Base-by-base conservation (phyloP, 1,284 basidiomycete species). In the Leccinum subrobustum region DNA sequence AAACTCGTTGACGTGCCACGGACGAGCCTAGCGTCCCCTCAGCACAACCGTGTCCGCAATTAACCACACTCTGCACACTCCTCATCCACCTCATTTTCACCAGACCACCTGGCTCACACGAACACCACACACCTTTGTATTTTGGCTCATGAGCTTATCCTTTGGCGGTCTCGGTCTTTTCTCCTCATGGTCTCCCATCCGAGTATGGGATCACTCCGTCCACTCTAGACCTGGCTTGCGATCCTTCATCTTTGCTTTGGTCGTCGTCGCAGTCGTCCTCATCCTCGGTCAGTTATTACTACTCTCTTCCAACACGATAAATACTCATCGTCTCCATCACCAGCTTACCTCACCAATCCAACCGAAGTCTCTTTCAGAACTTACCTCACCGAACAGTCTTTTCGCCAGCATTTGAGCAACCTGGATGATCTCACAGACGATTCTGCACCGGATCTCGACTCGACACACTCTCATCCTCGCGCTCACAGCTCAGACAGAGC, bases 321-420 rank as follows among this genome's bases (percentile, higher is more conserved):
- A n/a, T 12, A 6, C 54, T 57, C 59, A 57, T 65, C 61, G 44
- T 67, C 54, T 6, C 27, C 67, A 62, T 63, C 48, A 53, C 52
- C 74, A 96, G 96, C 95, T 52, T 95, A 95, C 79, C 85, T 95
- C 74, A 93, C 94, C 47, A 97, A 96, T 74, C 96, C 96, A 16
- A 88, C 89, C 59, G 95, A 98, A 77, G 86, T 87, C 52, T 95
- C 93, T 3, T 98, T 98, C 77, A 87, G 94, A 60, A 84, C 93
- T 14, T 96, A 95, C 78, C 89, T 98, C 69, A 98, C 95, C 35
- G 95, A 97, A 73, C 90, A 94, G 71, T 95, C 95, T 42, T 97
- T 98, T 73, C 91, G 95, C 57, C 90, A 93, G 62, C 95, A 98
- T 73, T 84, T 98, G 60, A 93, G 88, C 64, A 89, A 91, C 62